Evolutionary conservation across 1,284 basidiomycete species (phyloP), one percentile per base, ranked within the genome.

Genomic region (Cystobasidium slooffiae): DNA sequence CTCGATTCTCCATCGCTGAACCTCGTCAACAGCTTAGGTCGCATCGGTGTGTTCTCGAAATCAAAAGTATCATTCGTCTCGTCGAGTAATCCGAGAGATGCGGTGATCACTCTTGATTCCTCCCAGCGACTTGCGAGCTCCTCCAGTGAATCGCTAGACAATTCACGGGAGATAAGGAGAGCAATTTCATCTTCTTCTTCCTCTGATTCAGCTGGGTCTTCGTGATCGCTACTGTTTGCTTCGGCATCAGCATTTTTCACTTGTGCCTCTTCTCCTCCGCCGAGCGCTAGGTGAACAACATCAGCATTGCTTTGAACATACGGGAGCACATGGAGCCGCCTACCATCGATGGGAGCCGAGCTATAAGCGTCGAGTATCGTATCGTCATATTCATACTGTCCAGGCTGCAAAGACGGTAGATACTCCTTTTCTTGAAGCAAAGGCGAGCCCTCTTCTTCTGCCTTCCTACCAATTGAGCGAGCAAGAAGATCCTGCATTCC

Each of bases 91-190:
- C 53, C 66, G 37, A 39, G 39, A 55, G 51, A 51, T 14, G 43
- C 44, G 31, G 43, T 47, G 44, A 41, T 18, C 22, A 68, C 37
- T 31, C 66, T 31, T n/a, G 61, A 65, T 43, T 73, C 62, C 43
- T 73, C 70, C 47, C 47, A 73, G 9, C 70, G 62, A 51, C 70
- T 73, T 7, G 70, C 70, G 1, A 73, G 53, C 44, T 73, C 70
- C 37, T 73, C 70, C 14, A 73, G 52, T 18, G 59, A 64, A 44
- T 73, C 70, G 53, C 62, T 61, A 10, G 70, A 73, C 9, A 73
- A 63, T 43, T 73, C 70, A 7, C 70, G 70, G 5, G 70, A 73
- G 43, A 73, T 73, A 9, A 65, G 62, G 10, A 73, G 53, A 18
- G 70, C 70, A 22, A 73, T 37, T 24, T 73, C 70, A 37, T 73